Conservation (phyloP, 129 eudicot genomes). For the Arctium lappa region DNA sequence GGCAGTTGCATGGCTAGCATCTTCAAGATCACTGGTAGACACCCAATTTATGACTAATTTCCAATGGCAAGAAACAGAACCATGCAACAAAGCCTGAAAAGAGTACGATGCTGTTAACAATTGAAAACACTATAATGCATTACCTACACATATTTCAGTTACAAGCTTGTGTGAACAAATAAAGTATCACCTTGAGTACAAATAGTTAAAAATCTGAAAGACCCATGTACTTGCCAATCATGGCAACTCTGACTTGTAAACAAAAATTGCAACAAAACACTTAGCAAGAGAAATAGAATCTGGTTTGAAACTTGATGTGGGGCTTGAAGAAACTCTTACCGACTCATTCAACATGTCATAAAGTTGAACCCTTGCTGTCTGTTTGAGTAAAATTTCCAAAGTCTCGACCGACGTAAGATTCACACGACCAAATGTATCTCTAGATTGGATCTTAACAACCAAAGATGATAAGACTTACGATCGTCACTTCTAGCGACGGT, state of each 20-base stretch:
- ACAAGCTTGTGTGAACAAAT: background rate
- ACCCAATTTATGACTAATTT: constrained; percentile 84
- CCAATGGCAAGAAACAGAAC: constrained; percentile 73
- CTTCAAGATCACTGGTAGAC: constrained; percentile 90
- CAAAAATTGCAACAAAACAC: background rate
- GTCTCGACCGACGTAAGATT: no score
- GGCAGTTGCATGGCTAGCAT: constrained; percentile 72
- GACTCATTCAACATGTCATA: constrained; percentile 41
- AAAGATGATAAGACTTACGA: no score
- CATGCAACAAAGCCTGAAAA: constrained; percentile 88
- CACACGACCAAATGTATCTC: no score
- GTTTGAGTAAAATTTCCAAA: no score
- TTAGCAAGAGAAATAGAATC: background rate
- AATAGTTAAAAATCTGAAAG: constrained; percentile 86
- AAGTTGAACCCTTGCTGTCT: constrained; percentile 44
- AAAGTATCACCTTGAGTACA: constrained; percentile 69
- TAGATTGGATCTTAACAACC: no score
- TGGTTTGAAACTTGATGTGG: background rate
- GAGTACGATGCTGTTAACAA: background rate
- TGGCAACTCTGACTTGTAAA: constrained; percentile 75
- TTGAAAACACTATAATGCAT: background rate
- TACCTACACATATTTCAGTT: background rate
- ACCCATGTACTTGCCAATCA: constrained; percentile 96
- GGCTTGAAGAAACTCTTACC: constrained; percentile 23
- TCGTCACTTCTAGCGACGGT: no score